Conservation (phyloP, 2,329 filamentous ascomycete genomes). For the Ceratocystis eucalypticola region DNA sequence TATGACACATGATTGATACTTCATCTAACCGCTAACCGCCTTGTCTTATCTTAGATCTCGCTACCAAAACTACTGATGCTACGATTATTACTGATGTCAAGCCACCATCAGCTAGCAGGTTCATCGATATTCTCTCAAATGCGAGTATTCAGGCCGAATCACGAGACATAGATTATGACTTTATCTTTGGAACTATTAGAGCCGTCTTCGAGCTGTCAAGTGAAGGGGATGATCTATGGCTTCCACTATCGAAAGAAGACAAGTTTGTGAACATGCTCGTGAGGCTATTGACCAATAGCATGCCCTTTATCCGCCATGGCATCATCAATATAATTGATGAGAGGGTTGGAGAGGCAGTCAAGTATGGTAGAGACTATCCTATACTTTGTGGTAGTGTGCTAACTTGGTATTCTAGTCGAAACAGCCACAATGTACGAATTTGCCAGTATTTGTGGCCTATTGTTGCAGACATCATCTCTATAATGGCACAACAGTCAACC, state of each 20-base stretch:
- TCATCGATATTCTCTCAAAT: background rate
- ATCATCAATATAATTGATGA: slow-evolving; percentile 27
- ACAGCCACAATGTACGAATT: slow-evolving; percentile 17
- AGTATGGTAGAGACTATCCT: background rate
- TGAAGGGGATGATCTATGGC: background rate
- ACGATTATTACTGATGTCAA: background rate
- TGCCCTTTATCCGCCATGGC: slow-evolving; percentile 26
- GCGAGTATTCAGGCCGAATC: background rate
- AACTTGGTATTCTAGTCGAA: slow-evolving; percentile 13
- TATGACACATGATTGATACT: background rate
- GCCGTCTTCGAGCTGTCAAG: slow-evolving; percentile 8
- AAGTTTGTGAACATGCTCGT: slow-evolving; percentile 18
- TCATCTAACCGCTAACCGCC: background rate
- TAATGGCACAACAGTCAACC: slow-evolving; percentile 24
- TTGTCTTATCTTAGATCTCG: background rate
- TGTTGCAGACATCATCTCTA: slow-evolving; percentile 27
- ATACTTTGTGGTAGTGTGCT: background rate
- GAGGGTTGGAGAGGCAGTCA: background rate
- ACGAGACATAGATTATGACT: background rate
- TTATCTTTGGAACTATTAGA: background rate
- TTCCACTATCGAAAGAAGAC: background rate
- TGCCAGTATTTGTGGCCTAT: slow-evolving; percentile 26
- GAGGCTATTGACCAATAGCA: slow-evolving; percentile 15
- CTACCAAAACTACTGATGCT: background rate
- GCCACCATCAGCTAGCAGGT: background rate